Evolutionary conservation across 1,139 yeast genomes (phyloP).

Genomic region (Saccharomycopsis hybrid): DNA sequence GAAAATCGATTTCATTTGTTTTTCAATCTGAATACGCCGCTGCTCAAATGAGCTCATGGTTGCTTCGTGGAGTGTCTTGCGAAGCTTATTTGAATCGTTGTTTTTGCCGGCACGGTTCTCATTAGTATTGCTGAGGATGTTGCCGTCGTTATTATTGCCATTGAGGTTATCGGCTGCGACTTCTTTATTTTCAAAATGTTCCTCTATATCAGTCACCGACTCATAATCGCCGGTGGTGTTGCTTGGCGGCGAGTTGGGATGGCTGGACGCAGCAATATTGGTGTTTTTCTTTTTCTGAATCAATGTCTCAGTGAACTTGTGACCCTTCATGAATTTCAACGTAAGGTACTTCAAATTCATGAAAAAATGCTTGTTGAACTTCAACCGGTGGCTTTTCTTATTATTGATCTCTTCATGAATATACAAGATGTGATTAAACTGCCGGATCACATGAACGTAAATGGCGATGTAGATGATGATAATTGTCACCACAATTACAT

Average conservation of each 20-base stretch:
- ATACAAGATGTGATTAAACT: conserved; percentile 36
- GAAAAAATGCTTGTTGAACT: conserved; percentile 15
- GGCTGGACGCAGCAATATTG: not conserved
- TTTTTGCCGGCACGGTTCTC: too few relatives aligned
- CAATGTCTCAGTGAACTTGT: conserved; percentile 2
- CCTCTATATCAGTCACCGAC: conserved; percentile 10
- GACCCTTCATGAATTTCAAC: conserved; percentile 9
- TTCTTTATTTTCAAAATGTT: not conserved
- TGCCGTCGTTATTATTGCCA: not conserved
- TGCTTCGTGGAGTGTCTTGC: conserved; percentile 46
- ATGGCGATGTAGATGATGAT: conserved; percentile 62
- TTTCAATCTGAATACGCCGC: conserved; percentile 60
- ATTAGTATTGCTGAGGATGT: too few relatives aligned
- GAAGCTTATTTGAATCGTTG: conserved; percentile 24
- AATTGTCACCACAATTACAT: conserved; percentile 56
- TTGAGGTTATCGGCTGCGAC: not conserved
- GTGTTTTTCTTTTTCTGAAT: too few relatives aligned
- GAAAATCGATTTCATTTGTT: conserved; percentile 75
- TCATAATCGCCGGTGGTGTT: conserved; percentile 7
- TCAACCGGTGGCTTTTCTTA: conserved; percentile 16
- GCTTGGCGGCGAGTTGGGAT: not conserved
- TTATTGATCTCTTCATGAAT: conserved; percentile 21
- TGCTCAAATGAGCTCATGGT: conserved; percentile 52
- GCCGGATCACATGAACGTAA: conserved; percentile 64
- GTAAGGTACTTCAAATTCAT: conserved; percentile 13